Evolutionary conservation across 2,329 filamentous ascomycete genomes (phyloP).

Genomic region (Alternaria brassicicola): DNA sequence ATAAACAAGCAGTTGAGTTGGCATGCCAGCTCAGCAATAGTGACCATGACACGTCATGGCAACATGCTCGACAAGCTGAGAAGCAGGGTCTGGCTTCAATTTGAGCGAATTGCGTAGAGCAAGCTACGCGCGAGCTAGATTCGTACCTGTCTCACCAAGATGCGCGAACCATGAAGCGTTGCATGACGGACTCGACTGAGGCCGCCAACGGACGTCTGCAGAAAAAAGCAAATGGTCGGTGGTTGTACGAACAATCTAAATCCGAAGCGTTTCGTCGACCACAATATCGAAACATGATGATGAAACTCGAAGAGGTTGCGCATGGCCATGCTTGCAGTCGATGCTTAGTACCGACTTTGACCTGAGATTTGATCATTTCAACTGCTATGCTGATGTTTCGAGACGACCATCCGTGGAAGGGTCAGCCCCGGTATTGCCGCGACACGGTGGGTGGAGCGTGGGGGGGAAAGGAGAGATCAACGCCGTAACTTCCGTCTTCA

Average conservation of each 20-base stretch:
- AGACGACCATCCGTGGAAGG: conserved; percentile 7
- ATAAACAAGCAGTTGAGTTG: conserved; percentile 7
- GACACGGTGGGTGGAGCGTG: conserved; percentile 14
- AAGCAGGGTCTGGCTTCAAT: conserved; percentile 11
- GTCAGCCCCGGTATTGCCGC: conserved; percentile 4
- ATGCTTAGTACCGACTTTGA: not conserved
- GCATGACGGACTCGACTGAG: not conserved
- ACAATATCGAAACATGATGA: conserved; percentile 2
- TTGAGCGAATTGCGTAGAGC: conserved; percentile 4
- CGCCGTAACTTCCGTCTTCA: conserved; percentile 19
- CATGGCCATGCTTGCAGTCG: not conserved
- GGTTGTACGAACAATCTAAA: not conserved
- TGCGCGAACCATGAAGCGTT: conserved; percentile 14
- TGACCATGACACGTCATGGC: conserved; percentile 2
- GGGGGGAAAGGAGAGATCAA: conserved; percentile 25
- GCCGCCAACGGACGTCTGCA: not conserved
- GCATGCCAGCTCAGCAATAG: conserved; percentile 20
- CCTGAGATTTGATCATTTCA: conserved; percentile 8
- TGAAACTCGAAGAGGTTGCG: not conserved
- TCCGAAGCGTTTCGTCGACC: not conserved
- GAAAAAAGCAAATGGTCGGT: not conserved
- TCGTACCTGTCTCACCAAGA: conserved; percentile 18
- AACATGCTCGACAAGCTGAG: conserved; percentile 5
- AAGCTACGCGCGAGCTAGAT: conserved; percentile 10
- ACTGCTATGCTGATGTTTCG: conserved; percentile 17